These are phyloP conservation scores for Acer campestre DNA, from an alignment of 345 rosid species.

Conservation along the genomic window DNA sequence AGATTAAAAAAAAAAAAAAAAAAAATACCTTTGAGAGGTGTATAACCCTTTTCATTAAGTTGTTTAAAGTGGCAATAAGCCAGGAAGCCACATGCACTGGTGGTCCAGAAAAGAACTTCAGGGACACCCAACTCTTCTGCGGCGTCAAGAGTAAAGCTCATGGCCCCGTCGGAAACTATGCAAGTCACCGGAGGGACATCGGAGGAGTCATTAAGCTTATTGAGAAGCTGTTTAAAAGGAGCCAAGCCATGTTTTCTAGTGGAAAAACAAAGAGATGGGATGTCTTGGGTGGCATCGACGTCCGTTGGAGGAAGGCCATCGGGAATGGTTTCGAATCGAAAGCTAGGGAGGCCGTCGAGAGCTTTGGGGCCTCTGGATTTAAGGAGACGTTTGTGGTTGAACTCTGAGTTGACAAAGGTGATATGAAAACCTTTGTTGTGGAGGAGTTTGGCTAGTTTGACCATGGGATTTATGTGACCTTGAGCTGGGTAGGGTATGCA, in stretches of 20 bases:
- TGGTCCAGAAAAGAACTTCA: constrained; percentile 42
- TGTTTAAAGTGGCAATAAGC: constrained; percentile 27
- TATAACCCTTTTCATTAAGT: constrained; percentile 35
- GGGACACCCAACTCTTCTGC: constrained; percentile 43
- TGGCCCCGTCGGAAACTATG: constrained; percentile 44
- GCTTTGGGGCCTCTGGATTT: constrained; percentile 37
- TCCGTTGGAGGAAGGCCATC: constrained; percentile 46
- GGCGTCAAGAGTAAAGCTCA: constrained; percentile 46
- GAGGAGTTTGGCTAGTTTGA: constrained; percentile 51
- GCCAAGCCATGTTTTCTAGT: constrained; percentile 33
- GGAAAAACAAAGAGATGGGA: constrained; percentile 41
- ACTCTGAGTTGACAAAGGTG: constrained; percentile 58
- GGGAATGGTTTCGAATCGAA: constrained; percentile 42
- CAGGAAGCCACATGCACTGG: constrained; percentile 43
- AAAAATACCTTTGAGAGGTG: constrained; percentile 43
- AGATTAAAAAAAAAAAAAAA: too few species aligned
- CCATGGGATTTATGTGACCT: constrained; percentile 57
- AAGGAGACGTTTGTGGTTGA: constrained; percentile 44
- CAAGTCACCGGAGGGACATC: constrained; percentile 37
- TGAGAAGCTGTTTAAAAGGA: constrained; percentile 36
- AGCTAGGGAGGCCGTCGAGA: constrained; percentile 41
- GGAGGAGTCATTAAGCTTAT: constrained; percentile 23
- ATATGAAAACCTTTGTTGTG: constrained; percentile 47
- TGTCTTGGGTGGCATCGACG: constrained; percentile 45
- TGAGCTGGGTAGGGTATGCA: constrained; percentile 60